Evolutionary conservation across 139 green algal species (phyloP).

Genomic region (Picochlorum sp.): DNA sequence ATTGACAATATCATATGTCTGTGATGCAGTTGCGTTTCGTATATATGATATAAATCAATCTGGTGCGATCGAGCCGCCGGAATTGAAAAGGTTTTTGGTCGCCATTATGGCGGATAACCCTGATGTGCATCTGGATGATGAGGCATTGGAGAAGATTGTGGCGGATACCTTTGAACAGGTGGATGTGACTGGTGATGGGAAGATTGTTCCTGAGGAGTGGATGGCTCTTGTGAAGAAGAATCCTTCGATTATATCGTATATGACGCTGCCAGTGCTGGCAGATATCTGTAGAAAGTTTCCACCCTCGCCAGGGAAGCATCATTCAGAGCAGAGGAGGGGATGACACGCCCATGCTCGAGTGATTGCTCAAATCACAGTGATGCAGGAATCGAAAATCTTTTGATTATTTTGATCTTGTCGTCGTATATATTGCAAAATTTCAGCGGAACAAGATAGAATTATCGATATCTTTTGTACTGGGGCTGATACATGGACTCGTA

Average conservation of each 20-base stretch:
- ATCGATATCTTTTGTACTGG: conserved; percentile 48
- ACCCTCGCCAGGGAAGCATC: neutral
- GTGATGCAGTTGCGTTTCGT: conserved; percentile 57
- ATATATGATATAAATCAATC: conserved; percentile 59
- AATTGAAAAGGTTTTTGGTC: conserved; percentile 53
- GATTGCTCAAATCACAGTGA: neutral
- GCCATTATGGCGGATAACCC: conserved; percentile 56
- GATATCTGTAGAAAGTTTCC: conserved; percentile 23
- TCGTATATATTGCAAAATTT: neutral
- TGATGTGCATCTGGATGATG: conserved; percentile 46
- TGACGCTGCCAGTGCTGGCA: conserved; percentile 56
- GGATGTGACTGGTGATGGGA: conserved; percentile 46
- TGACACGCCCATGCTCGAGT: no score
- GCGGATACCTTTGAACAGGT: conserved; percentile 57
- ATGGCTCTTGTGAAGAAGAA: conserved; percentile 32
- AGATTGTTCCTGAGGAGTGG: conserved; percentile 64
- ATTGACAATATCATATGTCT: neutral
- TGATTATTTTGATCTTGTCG: neutral
- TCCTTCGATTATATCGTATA: conserved; percentile 55
- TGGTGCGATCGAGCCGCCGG: conserved; percentile 46
- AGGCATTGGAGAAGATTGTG: conserved; percentile 43
- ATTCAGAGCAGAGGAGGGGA: neutral
- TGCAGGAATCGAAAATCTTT: conserved; percentile 2
- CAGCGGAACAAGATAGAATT: neutral
- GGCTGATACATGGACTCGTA: conserved; percentile 58